phyloP scores from a whole-genome alignment of 2,329 filamentous ascomycete species.

The Dactylellina sp. region DNA sequence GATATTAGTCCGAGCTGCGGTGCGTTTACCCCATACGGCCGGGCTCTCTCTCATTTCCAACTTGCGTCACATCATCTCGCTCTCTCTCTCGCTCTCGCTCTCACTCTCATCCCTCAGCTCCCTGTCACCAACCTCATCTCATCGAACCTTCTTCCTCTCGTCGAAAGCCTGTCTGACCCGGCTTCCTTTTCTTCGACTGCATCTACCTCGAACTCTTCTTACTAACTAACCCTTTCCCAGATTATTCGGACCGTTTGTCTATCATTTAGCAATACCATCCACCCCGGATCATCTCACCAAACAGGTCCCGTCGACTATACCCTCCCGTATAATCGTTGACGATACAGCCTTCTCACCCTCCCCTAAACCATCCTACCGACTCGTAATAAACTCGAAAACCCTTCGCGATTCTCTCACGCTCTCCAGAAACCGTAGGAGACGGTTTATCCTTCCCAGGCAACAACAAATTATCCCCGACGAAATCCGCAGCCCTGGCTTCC shows the following conservation, averaged over 20 bases:
- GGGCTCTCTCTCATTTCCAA: conserved; percentile 28
- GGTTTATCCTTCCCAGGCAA: neutral
- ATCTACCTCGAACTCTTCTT: conserved; percentile 11
- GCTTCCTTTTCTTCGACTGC: conserved; percentile 22
- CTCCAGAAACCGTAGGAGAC: conserved; percentile 4
- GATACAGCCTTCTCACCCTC: conserved; percentile 19
- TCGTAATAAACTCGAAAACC: conserved; percentile 2
- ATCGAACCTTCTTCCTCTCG: neutral
- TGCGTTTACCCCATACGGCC: neutral
- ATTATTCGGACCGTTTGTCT: conserved; percentile 31
- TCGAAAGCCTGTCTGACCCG: neutral
- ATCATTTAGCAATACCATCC: conserved; percentile 35
- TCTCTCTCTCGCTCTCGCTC: conserved; percentile 24
- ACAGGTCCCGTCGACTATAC: conserved; percentile 37
- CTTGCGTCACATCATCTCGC: conserved; percentile 44
- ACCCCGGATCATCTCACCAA: conserved; percentile 24
- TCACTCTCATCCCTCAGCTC: conserved; percentile 21
- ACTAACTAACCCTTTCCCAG: neutral
- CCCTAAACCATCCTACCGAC: conserved; percentile 36
- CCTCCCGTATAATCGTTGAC: conserved; percentile 7
- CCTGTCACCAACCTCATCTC: conserved; percentile 11
- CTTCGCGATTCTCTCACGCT: conserved; percentile 23
- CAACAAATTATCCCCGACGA: conserved; percentile 30
- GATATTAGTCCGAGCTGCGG: conserved; percentile 12
- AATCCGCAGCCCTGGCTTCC: conserved; percentile 57